phyloP scores from a whole-genome alignment of 305 asterid species.

The Galium porrigens region DNA sequence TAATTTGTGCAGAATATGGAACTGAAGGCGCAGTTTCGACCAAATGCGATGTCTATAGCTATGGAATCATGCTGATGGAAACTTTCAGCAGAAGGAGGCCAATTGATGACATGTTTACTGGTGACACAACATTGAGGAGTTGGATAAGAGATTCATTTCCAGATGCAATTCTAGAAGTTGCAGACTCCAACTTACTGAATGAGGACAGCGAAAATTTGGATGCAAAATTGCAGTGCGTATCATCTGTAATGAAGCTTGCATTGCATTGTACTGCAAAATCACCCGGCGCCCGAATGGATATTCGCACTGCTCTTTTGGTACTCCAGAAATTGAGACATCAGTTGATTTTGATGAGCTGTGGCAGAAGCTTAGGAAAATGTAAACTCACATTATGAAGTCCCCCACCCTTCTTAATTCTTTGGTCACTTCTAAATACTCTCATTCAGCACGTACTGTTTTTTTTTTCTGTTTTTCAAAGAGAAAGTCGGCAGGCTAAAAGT shows the following conservation, averaged over 20 bases:
- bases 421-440: no score
- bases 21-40: slow-evolving; percentile 11
- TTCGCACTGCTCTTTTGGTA: slow-evolving; percentile 1
- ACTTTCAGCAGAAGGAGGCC: slow-evolving; percentile 24
- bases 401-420: no score
- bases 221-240: background rate
- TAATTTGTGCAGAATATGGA: slow-evolving; percentile 12
- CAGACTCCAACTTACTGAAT: slow-evolving; percentile 1
- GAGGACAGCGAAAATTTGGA: background rate
- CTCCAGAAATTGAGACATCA: slow-evolving; percentile 6
- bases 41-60: slow-evolving; percentile 9
- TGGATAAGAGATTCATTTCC: slow-evolving; percentile 7
- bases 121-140: slow-evolving; percentile 3
- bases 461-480: no score
- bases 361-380: no score
- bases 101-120: slow-evolving; percentile 23
- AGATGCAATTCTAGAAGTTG: background rate
- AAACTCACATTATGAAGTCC: no score
- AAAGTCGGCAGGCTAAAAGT: no score
- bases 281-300: slow-evolving; percentile 10
- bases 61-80: slow-evolving; percentile 26
- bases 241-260: slow-evolving; percentile 10
- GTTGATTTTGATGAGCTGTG: background rate
- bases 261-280: slow-evolving; percentile 10
- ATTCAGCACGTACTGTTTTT: no score